Evolutionary conservation across 257 asterid genomes (phyloP).

Genomic region (Cruciata laevipes): DNA sequence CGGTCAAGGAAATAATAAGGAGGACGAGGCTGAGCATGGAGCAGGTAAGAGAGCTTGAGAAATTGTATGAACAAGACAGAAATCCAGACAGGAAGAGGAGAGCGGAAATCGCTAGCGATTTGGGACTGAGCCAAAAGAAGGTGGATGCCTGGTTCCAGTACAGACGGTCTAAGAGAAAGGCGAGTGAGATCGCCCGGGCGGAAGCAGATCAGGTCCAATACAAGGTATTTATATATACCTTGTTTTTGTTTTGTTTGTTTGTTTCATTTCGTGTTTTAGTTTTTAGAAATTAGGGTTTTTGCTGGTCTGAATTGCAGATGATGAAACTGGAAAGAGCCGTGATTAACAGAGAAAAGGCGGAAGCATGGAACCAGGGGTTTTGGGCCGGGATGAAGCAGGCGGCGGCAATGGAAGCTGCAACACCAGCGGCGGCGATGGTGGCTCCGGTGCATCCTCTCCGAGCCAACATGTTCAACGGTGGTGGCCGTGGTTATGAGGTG

Average conservation of each 20-base stretch:
- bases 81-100: conserved; percentile 81
- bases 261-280: no score
- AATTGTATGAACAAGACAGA: conserved; percentile 66
- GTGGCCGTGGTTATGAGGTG: conserved; percentile 8
- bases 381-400: neutral
- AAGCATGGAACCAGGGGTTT: conserved; percentile 46
- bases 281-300: no score
- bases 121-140: conserved; percentile 76
- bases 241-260: no score
- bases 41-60: conserved; percentile 81
- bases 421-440: no score
- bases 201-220: conserved; percentile 18
- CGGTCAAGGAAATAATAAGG: conserved; percentile 60
- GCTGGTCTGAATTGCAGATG: conserved; percentile 36
- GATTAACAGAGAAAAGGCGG: conserved; percentile 55
- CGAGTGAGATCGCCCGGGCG: conserved; percentile 59
- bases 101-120: conserved; percentile 62
- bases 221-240: conserved; percentile 48
- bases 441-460: neutral
- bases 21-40: conserved; percentile 62
- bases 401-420: no score
- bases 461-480: neutral
- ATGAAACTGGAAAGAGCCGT: conserved; percentile 36
- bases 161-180: conserved; percentile 77
- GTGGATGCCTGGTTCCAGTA: conserved; percentile 87